Evolutionary conservation across 2,329 filamentous ascomycete species (phyloP).

Genomic region (Conoideocrella luteorostrata): DNA sequence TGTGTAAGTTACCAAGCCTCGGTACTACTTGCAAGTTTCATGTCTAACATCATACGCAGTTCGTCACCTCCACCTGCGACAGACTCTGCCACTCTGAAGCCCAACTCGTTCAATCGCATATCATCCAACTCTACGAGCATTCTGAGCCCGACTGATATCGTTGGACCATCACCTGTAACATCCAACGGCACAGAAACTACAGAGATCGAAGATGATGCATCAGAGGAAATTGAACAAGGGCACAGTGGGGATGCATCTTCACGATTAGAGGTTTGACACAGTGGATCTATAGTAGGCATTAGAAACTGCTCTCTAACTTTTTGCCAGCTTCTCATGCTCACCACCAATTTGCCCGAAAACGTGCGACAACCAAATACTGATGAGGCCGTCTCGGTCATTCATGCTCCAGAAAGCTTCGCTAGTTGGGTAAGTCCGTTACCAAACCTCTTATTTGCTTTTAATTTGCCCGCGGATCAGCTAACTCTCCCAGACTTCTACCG

Average conservation of each 20-base stretch:
- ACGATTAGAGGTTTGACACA: constrained; percentile 24
- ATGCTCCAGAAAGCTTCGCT: constrained; percentile 77
- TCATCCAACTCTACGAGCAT: constrained; percentile 48
- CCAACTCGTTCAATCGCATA: constrained; percentile 41
- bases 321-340: constrained; percentile 43
- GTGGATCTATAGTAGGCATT: background rate
- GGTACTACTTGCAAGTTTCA: constrained; percentile 3
- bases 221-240: constrained; percentile 48
- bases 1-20: constrained; percentile 35
- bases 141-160: constrained; percentile 60
- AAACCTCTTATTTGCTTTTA: background rate
- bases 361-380: constrained; percentile 59
- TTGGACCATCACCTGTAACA: constrained; percentile 77
- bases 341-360: constrained; percentile 51
- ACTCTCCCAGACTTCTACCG: constrained; percentile 33
- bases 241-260: constrained; percentile 14
- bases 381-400: constrained; percentile 83
- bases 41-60: constrained; percentile 16
- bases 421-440: constrained; percentile 57
- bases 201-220: constrained; percentile 73
- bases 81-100: constrained; percentile 45
- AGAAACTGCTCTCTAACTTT: constrained; percentile 10
- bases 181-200: constrained; percentile 79
- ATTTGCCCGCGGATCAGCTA: background rate
- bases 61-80: constrained; percentile 29